These are phyloP conservation scores for Plasmodium knowlesi DNA, from an alignment of 169 alveolate species.

Conservation along the genomic window DNA sequence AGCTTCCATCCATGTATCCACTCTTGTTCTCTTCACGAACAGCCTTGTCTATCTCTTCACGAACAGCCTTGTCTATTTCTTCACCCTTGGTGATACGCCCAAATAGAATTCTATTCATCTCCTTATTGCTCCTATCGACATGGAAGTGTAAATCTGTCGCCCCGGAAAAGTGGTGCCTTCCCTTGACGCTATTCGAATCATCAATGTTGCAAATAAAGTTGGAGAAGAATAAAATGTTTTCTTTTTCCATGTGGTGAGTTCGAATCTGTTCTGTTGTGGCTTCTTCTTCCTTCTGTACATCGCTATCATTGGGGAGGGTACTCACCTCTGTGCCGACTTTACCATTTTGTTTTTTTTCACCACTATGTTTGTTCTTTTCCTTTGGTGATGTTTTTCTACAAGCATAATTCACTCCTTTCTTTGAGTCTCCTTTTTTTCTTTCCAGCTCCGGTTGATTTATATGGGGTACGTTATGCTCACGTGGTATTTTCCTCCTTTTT, in stretches of 20 bases:
- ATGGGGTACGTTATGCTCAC: not conserved
- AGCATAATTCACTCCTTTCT: not conserved
- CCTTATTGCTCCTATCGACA: constrained; percentile 7
- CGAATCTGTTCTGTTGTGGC: not conserved
- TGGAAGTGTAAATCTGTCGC: constrained; percentile 65
- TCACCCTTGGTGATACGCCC: not conserved
- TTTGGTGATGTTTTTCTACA: not conserved
- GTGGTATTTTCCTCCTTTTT: not conserved
- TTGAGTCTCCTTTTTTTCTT: not conserved
- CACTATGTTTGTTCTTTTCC: not conserved
- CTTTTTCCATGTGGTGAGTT: not conserved
- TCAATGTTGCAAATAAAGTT: constrained; percentile 42
- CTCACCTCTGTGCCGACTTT: not conserved
- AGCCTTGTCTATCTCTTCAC: no score
- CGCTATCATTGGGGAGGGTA: not conserved
- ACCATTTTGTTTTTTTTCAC: not conserved
- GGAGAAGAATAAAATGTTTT: constrained; percentile 50
- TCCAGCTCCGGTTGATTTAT: not conserved
- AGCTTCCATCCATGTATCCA: not conserved
- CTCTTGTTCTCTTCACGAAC: no score
- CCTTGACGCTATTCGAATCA: not conserved
- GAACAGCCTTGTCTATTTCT: not conserved
- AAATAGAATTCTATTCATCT: not conserved
- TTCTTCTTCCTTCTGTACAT: not conserved
- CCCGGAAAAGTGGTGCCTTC: constrained; percentile 1